Conservation (phyloP, 2,329 filamentous ascomycete genomes). For the Arthrobotrys pseudoclavata region DNA sequence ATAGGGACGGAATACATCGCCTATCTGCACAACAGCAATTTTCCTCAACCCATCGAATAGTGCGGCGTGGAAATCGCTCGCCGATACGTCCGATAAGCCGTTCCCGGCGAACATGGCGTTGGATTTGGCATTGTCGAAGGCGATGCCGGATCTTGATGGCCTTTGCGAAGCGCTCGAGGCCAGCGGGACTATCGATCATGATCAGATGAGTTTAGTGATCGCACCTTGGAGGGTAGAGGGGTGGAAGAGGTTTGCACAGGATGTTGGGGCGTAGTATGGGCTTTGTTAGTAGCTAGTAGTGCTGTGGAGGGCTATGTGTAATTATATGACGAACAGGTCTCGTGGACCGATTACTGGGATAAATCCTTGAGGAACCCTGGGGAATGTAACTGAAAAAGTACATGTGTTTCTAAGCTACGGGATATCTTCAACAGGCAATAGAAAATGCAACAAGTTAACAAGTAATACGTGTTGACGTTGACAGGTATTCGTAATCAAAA, state of each 20-base stretch:
- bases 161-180: conserved; percentile 81
- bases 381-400: background rate
- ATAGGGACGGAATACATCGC: conserved; percentile 64
- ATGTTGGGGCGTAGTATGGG: conserved; percentile 47
- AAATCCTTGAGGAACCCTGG: background rate
- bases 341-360: background rate
- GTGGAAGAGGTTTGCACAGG: conserved; percentile 73
- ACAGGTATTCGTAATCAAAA: conserved; percentile 20
- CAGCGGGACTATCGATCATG: conserved; percentile 78
- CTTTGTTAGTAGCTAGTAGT: background rate
- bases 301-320: background rate
- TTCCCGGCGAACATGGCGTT: conserved; percentile 81
- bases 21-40: conserved; percentile 72
- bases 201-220: conserved; percentile 81
- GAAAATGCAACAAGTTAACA: conserved; percentile 12
- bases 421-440: too few species aligned
- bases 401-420: too few species aligned
- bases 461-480: background rate
- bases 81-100: conserved; percentile 71
- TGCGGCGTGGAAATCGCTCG: conserved; percentile 83
- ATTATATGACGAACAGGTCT: background rate
- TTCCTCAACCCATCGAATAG: conserved; percentile 85
- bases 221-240: conserved; percentile 81
- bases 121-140: conserved; percentile 79
- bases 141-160: conserved; percentile 76